Percentiles rank a stretch among this genome's conserved stretches.
phyloP scores from a whole-genome alignment of 140 eudicot genomes.

The Bidens hawaiensis region DNA sequence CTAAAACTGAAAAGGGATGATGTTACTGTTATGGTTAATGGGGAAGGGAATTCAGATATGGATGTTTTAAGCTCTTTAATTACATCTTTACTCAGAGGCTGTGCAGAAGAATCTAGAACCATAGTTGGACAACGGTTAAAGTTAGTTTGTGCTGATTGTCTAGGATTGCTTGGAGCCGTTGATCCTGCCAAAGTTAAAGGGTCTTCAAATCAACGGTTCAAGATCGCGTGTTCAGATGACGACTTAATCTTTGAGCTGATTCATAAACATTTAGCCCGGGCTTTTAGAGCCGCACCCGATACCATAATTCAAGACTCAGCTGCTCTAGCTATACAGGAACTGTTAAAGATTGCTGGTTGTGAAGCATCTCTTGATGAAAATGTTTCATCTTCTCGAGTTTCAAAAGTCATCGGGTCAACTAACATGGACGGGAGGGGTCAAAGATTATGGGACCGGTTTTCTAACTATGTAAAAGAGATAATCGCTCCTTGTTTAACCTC shows the following conservation, averaged over 20 bases:
- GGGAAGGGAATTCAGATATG: conserved; percentile 65
- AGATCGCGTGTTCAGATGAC: conserved; percentile 94
- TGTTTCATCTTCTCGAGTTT: conserved; percentile 40
- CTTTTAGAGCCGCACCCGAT: conserved; percentile 97
- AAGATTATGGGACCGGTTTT: conserved; percentile 91
- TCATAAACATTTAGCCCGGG: conserved; percentile 92
- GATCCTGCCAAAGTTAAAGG: conserved; percentile 97
- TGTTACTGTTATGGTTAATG: conserved; percentile 57
- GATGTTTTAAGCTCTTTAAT: conserved; percentile 85
- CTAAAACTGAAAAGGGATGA: conserved; percentile 69
- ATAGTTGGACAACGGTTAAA: conserved; percentile 88
- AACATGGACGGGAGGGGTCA: conserved; percentile 78
- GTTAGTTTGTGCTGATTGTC: conserved; percentile 93
- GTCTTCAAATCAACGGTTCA: conserved; percentile 68
- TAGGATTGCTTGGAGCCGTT: conserved; percentile 91
- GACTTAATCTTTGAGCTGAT: conserved; percentile 96
- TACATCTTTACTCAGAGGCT: conserved; percentile 82
- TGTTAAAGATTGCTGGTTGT: conserved; percentile 93
- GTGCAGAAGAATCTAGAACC: conserved; percentile 97
- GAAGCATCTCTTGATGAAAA: conserved; percentile 76
- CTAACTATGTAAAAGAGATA: conserved; percentile 91
- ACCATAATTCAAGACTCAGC: conserved; percentile 85
- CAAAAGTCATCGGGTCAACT: conserved; percentile 28
- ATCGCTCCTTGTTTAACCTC: conserved; percentile 99
- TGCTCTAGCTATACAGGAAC: conserved; percentile 97